Conservation (phyloP, 768 basidiomycete genomes). For the Hortiboletus flavorubellus region DNA sequence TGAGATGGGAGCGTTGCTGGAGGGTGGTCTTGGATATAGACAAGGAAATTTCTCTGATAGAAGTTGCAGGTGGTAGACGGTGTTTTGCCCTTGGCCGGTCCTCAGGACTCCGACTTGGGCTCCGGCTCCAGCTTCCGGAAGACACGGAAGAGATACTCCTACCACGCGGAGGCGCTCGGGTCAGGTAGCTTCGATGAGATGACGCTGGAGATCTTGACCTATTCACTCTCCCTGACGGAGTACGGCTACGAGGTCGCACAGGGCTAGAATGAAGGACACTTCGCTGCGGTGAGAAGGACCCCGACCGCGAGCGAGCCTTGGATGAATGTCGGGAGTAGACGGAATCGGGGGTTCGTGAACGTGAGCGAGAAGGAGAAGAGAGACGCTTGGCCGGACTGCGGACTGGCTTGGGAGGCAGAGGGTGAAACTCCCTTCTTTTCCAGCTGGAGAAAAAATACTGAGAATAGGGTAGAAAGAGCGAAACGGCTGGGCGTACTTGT, state of each 20-base stretch:
- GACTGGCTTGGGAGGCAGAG: conserved; percentile 38
- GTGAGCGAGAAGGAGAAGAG: conserved; percentile 48
- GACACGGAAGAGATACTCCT: conserved; percentile 55
- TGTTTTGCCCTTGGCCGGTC: conserved; percentile 55
- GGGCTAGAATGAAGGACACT: conserved; percentile 56
- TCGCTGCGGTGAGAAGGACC: conserved; percentile 53
- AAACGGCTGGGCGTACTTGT: conserved; percentile 55
- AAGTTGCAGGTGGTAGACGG: conserved; percentile 52
- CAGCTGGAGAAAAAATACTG: conserved; percentile 43
- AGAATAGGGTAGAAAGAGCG: conserved; percentile 7
- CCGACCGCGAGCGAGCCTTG: conserved; percentile 61
- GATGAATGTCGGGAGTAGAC: conserved; percentile 62
- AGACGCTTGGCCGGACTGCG: conserved; percentile 37
- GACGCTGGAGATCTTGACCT: conserved; percentile 40
- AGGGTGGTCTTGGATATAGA: conserved; percentile 31
- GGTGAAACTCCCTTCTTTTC: conserved; percentile 55
- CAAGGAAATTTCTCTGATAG: conserved; percentile 35
- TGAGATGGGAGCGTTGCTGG: conserved; percentile 20
- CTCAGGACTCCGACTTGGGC: conserved; percentile 52
- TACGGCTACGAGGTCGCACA: conserved; percentile 41
- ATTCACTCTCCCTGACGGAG: conserved; percentile 44
- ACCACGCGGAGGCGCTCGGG: conserved; percentile 33
- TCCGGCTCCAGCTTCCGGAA: conserved; percentile 54
- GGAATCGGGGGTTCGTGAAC: conserved; percentile 59
- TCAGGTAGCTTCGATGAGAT: conserved; percentile 39